A percentile compares a stretch with the other conserved stretches of the same genome.
Evolutionary conservation across 352 stramenopile genomes (phyloP).

Genomic region (Phytopythium helicoides): DNA sequence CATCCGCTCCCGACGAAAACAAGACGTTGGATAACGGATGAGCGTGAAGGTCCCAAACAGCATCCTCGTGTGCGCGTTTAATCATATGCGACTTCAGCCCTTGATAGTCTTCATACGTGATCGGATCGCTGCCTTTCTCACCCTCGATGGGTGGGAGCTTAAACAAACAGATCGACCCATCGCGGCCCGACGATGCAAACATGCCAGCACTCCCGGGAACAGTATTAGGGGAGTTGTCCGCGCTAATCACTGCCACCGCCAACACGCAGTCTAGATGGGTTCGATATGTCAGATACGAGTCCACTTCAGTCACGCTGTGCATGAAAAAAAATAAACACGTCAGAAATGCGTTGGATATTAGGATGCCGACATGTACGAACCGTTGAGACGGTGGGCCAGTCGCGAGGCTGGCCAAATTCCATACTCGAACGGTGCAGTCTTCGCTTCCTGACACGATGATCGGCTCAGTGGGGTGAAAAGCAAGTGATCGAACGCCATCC

Average conservation of each 20-base stretch:
- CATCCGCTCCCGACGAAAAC: conserved; percentile 79
- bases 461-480: conserved; percentile 80
- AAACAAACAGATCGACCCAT: conserved; percentile 69
- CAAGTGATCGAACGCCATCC: conserved; percentile 76
- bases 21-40: conserved; percentile 81
- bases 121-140: conserved; percentile 61
- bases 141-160: conserved; percentile 53
- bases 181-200: conserved; percentile 73
- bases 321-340: conserved; percentile 2
- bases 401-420: conserved; percentile 66
- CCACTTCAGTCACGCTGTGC: conserved; percentile 60
- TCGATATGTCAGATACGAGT: conserved; percentile 74
- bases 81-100: conserved; percentile 59
- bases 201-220: conserved; percentile 43
- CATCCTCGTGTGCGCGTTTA: conserved; percentile 78
- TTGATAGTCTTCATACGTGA: conserved; percentile 75
- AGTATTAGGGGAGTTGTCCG: conserved; percentile 71
- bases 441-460: conserved; percentile 82
- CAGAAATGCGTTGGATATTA: neutral
- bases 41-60: conserved; percentile 79
- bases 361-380: conserved; percentile 7
- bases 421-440: conserved; percentile 83
- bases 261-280: conserved; percentile 76
- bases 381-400: conserved; percentile 66
- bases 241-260: conserved; percentile 63